Conservation (phyloP, 345 rosid species). For the Aquilaria sinensis region DNA sequence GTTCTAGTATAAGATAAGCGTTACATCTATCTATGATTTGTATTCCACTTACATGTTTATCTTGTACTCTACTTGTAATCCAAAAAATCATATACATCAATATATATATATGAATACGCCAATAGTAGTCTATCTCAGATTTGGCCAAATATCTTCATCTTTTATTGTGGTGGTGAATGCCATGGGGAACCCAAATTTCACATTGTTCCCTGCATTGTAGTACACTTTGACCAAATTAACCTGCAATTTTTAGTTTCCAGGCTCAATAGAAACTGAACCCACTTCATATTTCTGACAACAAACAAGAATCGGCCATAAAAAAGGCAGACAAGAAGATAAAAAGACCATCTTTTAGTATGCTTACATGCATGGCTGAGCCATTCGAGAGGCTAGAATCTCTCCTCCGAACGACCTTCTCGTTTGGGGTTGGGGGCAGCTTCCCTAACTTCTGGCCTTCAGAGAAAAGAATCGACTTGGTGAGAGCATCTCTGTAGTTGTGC, state of each 20-base stretch:
- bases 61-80: too few relatives aligned
- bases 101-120: too few relatives aligned
- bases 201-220: constrained; percentile 98
- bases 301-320: not conserved
- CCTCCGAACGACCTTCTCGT: constrained; percentile 82
- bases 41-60: too few relatives aligned
- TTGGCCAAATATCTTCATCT: too few relatives aligned
- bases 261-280: constrained; percentile 20
- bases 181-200: constrained; percentile 97
- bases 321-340: too few relatives aligned
- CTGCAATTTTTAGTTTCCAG: constrained; percentile 39
- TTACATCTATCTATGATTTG: too few relatives aligned
- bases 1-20: too few relatives aligned
- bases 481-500: constrained; percentile 86
- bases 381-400: constrained; percentile 86
- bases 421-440: constrained; percentile 68
- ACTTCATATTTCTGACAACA: constrained; percentile 14
- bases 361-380: constrained; percentile 73
- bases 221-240: constrained; percentile 92
- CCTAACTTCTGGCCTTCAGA: constrained; percentile 97
- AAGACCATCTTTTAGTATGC: not conserved
- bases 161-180: constrained; percentile 91
- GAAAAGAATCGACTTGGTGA: constrained; percentile 80
- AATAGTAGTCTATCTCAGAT: too few relatives aligned
- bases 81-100: too few relatives aligned